These are phyloP conservation scores for Rhodocollybia butyracea DNA, from an alignment of 768 basidiomycete species.

Conservation along the genomic window DNA sequence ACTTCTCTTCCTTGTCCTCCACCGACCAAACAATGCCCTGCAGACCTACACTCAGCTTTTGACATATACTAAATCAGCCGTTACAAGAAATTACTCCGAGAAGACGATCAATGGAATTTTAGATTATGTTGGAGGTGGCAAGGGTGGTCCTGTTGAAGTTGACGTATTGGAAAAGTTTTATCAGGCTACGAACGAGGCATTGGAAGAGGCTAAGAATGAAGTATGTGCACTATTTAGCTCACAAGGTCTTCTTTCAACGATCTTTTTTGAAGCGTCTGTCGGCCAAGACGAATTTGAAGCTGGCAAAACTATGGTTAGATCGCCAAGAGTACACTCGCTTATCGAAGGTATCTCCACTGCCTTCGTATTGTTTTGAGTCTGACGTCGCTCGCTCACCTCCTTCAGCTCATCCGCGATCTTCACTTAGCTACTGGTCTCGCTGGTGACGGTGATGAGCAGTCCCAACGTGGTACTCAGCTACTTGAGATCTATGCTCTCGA, in stretches of 20 bases:
- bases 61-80: slow-evolving; percentile 92
- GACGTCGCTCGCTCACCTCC: neutral
- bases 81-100: slow-evolving; percentile 94
- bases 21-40: slow-evolving; percentile 81
- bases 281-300: slow-evolving; percentile 93
- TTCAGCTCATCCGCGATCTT: slow-evolving; percentile 74
- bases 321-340: slow-evolving; percentile 86
- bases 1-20: slow-evolving; percentile 76
- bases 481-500: slow-evolving; percentile 97
- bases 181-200: slow-evolving; percentile 83
- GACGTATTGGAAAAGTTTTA: slow-evolving; percentile 94
- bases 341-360: slow-evolving; percentile 63
- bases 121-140: slow-evolving; percentile 93
- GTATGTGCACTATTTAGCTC: slow-evolving; percentile 40
- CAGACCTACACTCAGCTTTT: slow-evolving; percentile 82
- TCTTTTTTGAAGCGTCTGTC: slow-evolving; percentile 96
- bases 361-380: neutral
- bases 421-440: slow-evolving; percentile 59
- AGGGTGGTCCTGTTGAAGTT: slow-evolving; percentile 74
- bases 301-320: slow-evolving; percentile 97
- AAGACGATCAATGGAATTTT: slow-evolving; percentile 98
- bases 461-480: slow-evolving; percentile 91
- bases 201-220: slow-evolving; percentile 96
- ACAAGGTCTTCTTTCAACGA: no score
- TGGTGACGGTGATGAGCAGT: slow-evolving; percentile 69